phyloP scores from a whole-genome alignment of 768 basidiomycete species.

The Leucogyrophana mollusca region DNA sequence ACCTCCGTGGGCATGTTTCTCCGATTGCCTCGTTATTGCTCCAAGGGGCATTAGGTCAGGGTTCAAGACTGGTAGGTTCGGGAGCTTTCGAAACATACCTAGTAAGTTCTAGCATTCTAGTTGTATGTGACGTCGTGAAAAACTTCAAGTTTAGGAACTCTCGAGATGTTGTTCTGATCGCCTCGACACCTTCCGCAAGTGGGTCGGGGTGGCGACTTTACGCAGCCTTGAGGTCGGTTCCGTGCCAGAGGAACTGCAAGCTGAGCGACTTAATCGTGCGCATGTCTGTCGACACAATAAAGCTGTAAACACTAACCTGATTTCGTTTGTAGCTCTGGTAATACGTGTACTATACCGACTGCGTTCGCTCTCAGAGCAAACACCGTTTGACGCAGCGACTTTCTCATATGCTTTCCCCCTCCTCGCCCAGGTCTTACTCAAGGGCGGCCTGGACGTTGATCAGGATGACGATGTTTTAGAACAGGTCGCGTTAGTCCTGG shows the following conservation, averaged over 20 bases:
- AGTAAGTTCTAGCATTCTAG: constrained; percentile 41
- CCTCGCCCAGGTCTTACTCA: constrained; percentile 60
- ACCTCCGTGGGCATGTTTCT: constrained; percentile 57
- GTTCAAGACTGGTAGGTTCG: constrained; percentile 59
- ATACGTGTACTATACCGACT: constrained; percentile 85
- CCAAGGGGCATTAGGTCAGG: constrained; percentile 59
- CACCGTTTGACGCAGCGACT: constrained; percentile 81
- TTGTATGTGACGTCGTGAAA: background rate
- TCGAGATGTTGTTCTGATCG: constrained; percentile 72
- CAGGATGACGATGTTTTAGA: constrained; percentile 77
- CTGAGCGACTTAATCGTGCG: constrained; percentile 68
- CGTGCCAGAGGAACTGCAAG: constrained; percentile 70
- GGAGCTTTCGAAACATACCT: constrained; percentile 76
- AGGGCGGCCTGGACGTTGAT: constrained; percentile 64
- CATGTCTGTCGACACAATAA: constrained; percentile 9
- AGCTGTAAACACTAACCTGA: background rate
- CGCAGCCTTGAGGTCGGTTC: constrained; percentile 63
- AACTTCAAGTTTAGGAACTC: constrained; percentile 48
- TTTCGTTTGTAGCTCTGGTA: constrained; percentile 49
- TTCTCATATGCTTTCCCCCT: constrained; percentile 82
- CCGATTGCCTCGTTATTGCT: constrained; percentile 60
- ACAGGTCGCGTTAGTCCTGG: constrained; percentile 69
- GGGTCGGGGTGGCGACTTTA: constrained; percentile 84
- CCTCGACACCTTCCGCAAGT: constrained; percentile 62
- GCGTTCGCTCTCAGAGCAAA: constrained; percentile 75